Evolutionary conservation across 2,329 filamentous ascomycete species (phyloP), one percentile per base, ranked within the genome.

Genomic region (Colletotrichum noveboracense): DNA sequence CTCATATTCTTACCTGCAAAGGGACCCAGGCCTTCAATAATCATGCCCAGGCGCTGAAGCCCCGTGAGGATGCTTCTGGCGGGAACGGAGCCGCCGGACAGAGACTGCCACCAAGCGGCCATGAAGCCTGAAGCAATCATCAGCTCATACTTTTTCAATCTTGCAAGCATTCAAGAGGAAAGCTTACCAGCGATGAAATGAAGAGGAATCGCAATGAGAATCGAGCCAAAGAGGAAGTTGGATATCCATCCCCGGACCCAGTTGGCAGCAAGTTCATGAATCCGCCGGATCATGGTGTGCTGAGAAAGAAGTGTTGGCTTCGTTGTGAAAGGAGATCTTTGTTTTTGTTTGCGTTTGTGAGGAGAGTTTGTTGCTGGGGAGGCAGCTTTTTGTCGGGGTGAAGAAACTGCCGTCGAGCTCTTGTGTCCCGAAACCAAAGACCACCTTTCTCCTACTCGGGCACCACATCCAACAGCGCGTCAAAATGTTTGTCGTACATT

Each of bases 341-440:
- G 18, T 4, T 12, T 48, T 48, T 48, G 9, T 13, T 21, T 48
- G n/a, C 6, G n/a, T 10, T 1, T 48, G 18, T 21, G 18, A 21
- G 38, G 18, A 0, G 43, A 48, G 10, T n/a, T n/a, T n/a, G 5
- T 12, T 0, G 38, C 9, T 0, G 3, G 0, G 10, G n/a, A 48
- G 43, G 3, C 43, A 21, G 6, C 43, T 1, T 4, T 48, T 21
- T 48, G 18, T 48, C 5, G 13, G 43, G n/a, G 5, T 48, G 18
- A 48, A 48, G 18, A 48, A 48, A 13, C 43, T 48, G 43, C 3
- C 6, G 43, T 48, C 10, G 18, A 48, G 43, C n/a, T 21, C 43
- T 13, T 12, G 9, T 21, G 0, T 1, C n/a, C 43, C n/a, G n/a
- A 48, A 21, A 21, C 3, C 43, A n/a, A 48, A 5, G 43, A 48